Conservation (phyloP, 495 filamentous ascomycete genomes). For the Talaromyces nanjingensis region DNA sequence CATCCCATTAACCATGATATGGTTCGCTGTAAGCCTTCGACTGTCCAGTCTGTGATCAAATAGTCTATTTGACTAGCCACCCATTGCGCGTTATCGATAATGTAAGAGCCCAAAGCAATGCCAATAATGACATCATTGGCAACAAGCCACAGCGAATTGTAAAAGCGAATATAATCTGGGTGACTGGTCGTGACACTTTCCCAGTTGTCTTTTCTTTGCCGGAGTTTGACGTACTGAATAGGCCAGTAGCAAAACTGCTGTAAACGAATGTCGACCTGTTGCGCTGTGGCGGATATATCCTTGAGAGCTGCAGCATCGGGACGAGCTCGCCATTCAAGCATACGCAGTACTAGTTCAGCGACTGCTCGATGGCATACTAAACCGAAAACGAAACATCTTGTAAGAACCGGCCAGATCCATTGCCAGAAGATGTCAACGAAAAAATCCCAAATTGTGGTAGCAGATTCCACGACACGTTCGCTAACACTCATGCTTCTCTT, state of each 20-base stretch:
- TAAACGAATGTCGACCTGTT: conserved; percentile 94
- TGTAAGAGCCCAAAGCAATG: conserved; percentile 91
- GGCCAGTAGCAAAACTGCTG: conserved; percentile 99
- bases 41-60: conserved; percentile 73
- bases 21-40: conserved; percentile 80
- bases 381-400: conserved; percentile 62
- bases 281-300: conserved; percentile 94
- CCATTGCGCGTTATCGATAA: conserved; percentile 87
- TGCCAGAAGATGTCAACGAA: conserved; percentile 63
- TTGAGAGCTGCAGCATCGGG: conserved; percentile 82
- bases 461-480: conserved; percentile 91
- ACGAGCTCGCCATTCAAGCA: conserved; percentile 82
- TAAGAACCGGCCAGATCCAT: conserved; percentile 74
- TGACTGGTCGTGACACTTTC: conserved; percentile 92
- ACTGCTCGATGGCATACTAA: conserved; percentile 74
- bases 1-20: conserved; percentile 95
- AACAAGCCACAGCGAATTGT: conserved; percentile 97
- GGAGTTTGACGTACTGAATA: conserved; percentile 87
- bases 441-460: conserved; percentile 73
- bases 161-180: conserved; percentile 98
- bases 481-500: conserved; percentile 87
- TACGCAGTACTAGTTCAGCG: conserved; percentile 69
- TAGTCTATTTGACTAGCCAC: conserved; percentile 77
- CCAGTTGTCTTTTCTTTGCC: conserved; percentile 86
- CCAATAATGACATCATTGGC: conserved; percentile 99